Evolutionary conservation across 352 stramenopile genomes (phyloP).

Genomic region (Phytophthora litchii): DNA sequence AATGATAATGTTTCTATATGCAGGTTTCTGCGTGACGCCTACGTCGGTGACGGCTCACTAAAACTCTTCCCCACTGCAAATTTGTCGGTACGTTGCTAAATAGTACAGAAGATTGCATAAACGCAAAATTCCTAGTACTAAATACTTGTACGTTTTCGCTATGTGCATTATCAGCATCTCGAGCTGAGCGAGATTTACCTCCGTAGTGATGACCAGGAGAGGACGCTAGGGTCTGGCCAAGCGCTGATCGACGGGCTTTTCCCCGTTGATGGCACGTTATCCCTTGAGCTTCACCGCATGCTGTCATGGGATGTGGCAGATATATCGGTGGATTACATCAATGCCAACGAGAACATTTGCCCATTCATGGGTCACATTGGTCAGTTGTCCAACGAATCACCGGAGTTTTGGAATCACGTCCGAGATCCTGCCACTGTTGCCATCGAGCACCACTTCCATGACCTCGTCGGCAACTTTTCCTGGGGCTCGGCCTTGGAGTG

Average conservation of each 20-base stretch:
- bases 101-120: background rate
- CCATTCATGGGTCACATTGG: constrained; percentile 76
- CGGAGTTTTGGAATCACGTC: constrained; percentile 58
- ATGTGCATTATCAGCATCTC: constrained; percentile 35
- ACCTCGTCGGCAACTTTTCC: constrained; percentile 78
- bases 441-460: constrained; percentile 63
- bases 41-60: constrained; percentile 70
- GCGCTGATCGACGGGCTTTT: constrained; percentile 82
- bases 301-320: constrained; percentile 81
- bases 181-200: constrained; percentile 67
- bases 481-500: constrained; percentile 84
- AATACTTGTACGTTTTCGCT: background rate
- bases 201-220: constrained; percentile 86
- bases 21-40: constrained; percentile 70
- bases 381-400: constrained; percentile 62
- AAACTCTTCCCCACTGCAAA: constrained; percentile 76
- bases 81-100: constrained; percentile 50
- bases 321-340: constrained; percentile 81
- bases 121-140: background rate
- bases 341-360: constrained; percentile 79
- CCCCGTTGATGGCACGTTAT: constrained; percentile 55
- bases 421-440: constrained; percentile 50
- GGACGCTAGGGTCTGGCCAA: constrained; percentile 84
- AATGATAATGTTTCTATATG: constrained; percentile 1
- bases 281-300: constrained; percentile 61